Conservation (phyloP, 805 yeast species). For the Tetrapisispora arboricola region DNA sequence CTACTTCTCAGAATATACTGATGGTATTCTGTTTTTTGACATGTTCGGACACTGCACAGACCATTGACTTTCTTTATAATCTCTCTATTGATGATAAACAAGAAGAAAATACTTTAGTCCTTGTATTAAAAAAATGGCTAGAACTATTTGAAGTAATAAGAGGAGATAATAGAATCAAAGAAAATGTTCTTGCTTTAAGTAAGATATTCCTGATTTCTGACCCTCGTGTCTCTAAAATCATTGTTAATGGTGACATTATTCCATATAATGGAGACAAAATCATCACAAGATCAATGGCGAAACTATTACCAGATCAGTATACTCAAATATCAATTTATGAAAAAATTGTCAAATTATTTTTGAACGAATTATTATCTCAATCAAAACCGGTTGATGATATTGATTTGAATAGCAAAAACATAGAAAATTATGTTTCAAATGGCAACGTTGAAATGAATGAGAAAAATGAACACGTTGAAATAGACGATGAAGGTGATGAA, state of each 20-base stretch:
- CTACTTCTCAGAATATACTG: slow-evolving; percentile 68
- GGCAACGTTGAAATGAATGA: slow-evolving; percentile 6
- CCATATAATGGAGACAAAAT: slow-evolving; percentile 54
- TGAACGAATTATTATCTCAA: slow-evolving; percentile 62
- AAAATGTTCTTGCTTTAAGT: slow-evolving; percentile 58
- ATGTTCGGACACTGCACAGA: slow-evolving; percentile 48
- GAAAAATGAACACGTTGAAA: slow-evolving; percentile 14
- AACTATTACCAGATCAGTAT: slow-evolving; percentile 48
- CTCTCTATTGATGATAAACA: slow-evolving; percentile 26
- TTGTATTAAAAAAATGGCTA: slow-evolving; percentile 73
- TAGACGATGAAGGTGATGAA: slow-evolving; percentile 23
- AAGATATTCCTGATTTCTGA: slow-evolving; percentile 54
- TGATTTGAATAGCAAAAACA: slow-evolving; percentile 22
- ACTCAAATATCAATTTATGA: slow-evolving; percentile 57
- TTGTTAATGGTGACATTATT: slow-evolving; percentile 70
- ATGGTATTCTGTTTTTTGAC: slow-evolving; percentile 68
- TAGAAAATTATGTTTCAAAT: too few relatives aligned
- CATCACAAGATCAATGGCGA: slow-evolving; percentile 78
- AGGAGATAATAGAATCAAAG: slow-evolving; percentile 64
- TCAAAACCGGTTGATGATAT: slow-evolving; percentile 36
- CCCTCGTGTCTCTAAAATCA: slow-evolving; percentile 36
- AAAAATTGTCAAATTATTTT: slow-evolving; percentile 62
- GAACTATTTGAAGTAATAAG: slow-evolving; percentile 69
- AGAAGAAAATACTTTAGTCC: slow-evolving; percentile 36
- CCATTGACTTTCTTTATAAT: slow-evolving; percentile 48